Evolutionary conservation across 2,329 filamentous ascomycete species (phyloP).

Genomic region (Allantophomopsis lycopodina): DNA sequence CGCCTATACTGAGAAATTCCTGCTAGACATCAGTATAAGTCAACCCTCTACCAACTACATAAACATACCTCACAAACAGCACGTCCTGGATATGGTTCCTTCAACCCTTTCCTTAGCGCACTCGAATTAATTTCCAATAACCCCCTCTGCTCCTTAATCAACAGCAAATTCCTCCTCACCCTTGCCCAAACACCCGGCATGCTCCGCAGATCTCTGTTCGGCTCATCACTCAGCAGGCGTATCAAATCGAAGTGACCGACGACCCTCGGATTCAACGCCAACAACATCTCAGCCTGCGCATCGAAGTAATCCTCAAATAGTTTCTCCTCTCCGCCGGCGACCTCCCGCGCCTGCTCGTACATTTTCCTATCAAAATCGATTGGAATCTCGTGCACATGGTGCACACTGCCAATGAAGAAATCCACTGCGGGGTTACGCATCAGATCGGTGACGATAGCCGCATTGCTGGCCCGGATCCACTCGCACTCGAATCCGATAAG

Average conservation of each 20-base stretch:
- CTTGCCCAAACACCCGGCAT: constrained; percentile 58
- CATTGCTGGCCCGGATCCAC: constrained; percentile 65
- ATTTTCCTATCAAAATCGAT: constrained; percentile 70
- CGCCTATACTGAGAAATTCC: constrained; percentile 60
- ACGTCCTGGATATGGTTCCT: constrained; percentile 75
- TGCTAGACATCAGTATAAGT: constrained; percentile 16
- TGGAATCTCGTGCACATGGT: constrained; percentile 75
- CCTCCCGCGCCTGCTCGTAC: constrained; percentile 34
- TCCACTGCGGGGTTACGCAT: constrained; percentile 54
- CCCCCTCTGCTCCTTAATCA: constrained; percentile 60
- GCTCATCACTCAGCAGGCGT: constrained; percentile 59
- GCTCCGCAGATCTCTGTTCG: constrained; percentile 46
- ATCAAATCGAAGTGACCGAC: constrained; percentile 94
- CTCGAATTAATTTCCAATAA: constrained; percentile 84
- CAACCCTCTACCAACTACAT: constrained; percentile 1
- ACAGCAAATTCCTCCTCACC: constrained; percentile 60
- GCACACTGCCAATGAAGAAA: constrained; percentile 85
- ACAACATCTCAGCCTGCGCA: constrained; percentile 70
- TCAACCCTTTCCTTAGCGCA: constrained; percentile 76
- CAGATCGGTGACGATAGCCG: constrained; percentile 40
- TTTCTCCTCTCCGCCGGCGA: constrained; percentile 48
- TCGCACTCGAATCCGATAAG: constrained; percentile 88
- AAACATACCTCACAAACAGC: constrained; percentile 59
- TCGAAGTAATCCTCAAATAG: constrained; percentile 83
- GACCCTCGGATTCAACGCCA: constrained; percentile 55